A percentile compares a stretch with the other conserved stretches of the same genome.
phyloP scores from a whole-genome alignment of 148 eudicot species.

The Chenopodium formosanum region DNA sequence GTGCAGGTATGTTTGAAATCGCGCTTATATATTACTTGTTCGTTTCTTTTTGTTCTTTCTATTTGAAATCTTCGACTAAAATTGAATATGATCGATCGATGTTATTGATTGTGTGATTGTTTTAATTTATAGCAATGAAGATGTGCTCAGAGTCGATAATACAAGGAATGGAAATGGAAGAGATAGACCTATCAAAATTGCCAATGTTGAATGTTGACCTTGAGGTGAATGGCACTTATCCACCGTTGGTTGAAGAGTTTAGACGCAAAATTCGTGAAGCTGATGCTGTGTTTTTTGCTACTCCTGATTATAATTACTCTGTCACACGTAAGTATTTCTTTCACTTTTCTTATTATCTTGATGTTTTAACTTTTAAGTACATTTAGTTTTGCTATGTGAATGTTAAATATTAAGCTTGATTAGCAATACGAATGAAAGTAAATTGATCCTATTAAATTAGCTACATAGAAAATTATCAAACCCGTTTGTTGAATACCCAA shows the following conservation, averaged over 20 bases:
- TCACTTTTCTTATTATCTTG: background rate
- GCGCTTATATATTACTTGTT: too few species aligned
- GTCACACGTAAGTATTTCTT: slow-evolving; percentile 48
- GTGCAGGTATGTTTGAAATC: slow-evolving; percentile 39
- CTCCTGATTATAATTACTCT: slow-evolving; percentile 91
- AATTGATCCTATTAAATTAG: too few species aligned
- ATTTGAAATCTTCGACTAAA: too few species aligned
- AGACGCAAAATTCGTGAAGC: slow-evolving; percentile 57
- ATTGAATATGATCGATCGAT: too few species aligned
- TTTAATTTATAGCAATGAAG: slow-evolving; percentile 45
- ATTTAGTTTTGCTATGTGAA: too few species aligned
- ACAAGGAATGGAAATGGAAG: slow-evolving; percentile 60
- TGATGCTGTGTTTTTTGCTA: slow-evolving; percentile 68
- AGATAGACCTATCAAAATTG: slow-evolving; percentile 58
- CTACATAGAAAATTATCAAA: too few species aligned
- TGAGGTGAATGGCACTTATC: slow-evolving; percentile 53
- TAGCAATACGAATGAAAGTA: too few species aligned
- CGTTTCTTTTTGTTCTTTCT: too few species aligned
- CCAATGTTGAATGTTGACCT: slow-evolving; percentile 80
- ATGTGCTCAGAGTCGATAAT: slow-evolving; percentile 43
- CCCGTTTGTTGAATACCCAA: too few species aligned
- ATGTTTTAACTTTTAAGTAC: too few species aligned
- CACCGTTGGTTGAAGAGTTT: slow-evolving; percentile 48
- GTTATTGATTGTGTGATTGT: too few species aligned
- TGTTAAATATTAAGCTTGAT: too few species aligned